Conservation (phyloP, 2,329 filamentous ascomycete species). For the Ascocoryne sarcoides region DNA sequence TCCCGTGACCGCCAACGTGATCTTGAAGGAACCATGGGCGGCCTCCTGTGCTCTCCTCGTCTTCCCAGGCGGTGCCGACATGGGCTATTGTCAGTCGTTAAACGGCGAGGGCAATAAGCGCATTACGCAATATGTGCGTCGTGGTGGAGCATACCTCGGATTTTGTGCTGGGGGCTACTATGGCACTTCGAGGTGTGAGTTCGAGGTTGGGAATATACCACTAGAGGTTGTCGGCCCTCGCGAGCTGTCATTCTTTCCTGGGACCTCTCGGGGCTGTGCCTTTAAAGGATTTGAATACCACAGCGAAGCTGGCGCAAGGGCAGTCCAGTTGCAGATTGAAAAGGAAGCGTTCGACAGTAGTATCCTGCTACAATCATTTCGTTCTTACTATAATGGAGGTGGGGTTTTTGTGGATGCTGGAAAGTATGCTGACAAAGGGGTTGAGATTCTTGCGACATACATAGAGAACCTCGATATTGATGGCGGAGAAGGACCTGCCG, state of each 20-base stretch:
- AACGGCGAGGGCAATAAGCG: conserved; percentile 81
- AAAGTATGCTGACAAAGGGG: conserved; percentile 49
- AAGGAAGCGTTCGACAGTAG: conserved; percentile 47
- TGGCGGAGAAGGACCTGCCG: conserved; percentile 66
- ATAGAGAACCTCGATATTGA: conserved; percentile 67
- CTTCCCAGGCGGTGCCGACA: conserved; percentile 87
- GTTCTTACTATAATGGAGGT: conserved; percentile 88
- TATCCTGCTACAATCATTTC: conserved; percentile 51
- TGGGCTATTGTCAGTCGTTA: conserved; percentile 79
- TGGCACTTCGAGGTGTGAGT: conserved; percentile 72
- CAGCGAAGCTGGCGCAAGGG: conserved; percentile 75
- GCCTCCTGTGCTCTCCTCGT: conserved; percentile 81
- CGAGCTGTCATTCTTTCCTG: conserved; percentile 84
- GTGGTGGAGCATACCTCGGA: conserved; percentile 78
- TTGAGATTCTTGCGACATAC: conserved; percentile 79
- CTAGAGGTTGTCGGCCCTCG: conserved; percentile 80
- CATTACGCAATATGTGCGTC: conserved; percentile 77
- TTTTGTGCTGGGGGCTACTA: conserved; percentile 96
- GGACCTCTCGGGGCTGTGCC: conserved; percentile 74
- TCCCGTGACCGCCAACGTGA: conserved; percentile 64
- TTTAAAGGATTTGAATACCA: conserved; percentile 87
- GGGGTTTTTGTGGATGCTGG: conserved; percentile 82
- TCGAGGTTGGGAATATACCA: conserved; percentile 72
- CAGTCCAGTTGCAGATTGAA: conserved; percentile 57
- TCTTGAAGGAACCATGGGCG: conserved; percentile 89